phyloP scores from a whole-genome alignment of 148 eudicot species.

The Silene uniflora region DNA sequence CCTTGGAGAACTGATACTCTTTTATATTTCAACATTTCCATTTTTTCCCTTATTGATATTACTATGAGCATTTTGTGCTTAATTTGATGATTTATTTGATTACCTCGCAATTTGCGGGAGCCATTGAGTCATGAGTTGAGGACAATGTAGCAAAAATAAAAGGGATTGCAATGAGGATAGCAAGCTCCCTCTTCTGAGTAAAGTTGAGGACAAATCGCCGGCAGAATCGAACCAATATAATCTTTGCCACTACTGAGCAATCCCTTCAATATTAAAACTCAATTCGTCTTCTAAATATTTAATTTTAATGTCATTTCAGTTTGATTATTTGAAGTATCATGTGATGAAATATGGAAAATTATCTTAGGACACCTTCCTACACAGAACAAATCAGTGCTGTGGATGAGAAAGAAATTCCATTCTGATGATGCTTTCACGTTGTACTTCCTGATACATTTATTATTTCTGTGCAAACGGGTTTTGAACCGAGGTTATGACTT shows the following conservation, averaged over 20 bases:
- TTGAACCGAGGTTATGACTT: too few species aligned
- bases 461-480: too few species aligned
- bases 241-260: conserved; percentile 34
- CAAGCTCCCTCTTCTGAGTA: conserved; percentile 40
- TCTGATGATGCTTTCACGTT: conserved; percentile 22
- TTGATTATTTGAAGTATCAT: background rate
- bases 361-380: conserved; percentile 43
- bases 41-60: too few species aligned
- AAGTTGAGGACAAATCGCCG: conserved; percentile 33
- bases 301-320: background rate
- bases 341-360: conserved; percentile 24
- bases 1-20: conserved; percentile 93
- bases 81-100: too few species aligned
- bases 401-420: conserved; percentile 4
- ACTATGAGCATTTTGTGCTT: too few species aligned
- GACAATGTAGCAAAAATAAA: too few species aligned
- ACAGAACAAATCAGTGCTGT: conserved; percentile 23
- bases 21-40: background rate
- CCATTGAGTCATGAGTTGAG: too few species aligned
- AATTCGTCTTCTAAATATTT: background rate
- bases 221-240: conserved; percentile 38
- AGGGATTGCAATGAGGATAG: conserved; percentile 35
- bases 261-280: background rate
- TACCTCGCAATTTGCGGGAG: too few species aligned
- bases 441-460: too few species aligned